Evolutionary conservation across 306 rosid species (phyloP), one percentile per base, ranked within the genome.

Genomic region (Cyamopsis tetragonoloba): DNA sequence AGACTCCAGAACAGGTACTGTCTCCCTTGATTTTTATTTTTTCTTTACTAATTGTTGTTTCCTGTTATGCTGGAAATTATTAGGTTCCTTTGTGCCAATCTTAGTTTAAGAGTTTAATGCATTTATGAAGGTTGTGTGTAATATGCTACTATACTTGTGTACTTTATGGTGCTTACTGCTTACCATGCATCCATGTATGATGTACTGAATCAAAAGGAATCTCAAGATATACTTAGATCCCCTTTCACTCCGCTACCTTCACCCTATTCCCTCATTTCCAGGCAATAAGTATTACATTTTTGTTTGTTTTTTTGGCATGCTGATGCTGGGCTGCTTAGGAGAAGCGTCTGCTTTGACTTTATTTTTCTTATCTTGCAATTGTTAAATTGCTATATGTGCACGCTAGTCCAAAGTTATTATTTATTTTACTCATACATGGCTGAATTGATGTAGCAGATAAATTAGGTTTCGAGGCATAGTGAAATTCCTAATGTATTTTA

Each of bases 1-100:
- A 95, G 82, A 95, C 97, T 63, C 97, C 99, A 5, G 99, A 95
- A 76, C 99, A 95, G 99, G 99, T 93, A 73, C 48, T 61, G n/a
- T n/a, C n/a, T n/a, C n/a, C n/a, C n/a, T n/a, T n/a, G 9, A 28
- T 22, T 28, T 62, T 35, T 0, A 0, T 2, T 4, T 11, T 1
- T 3, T 50, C 35, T 8, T 54, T 38, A 9, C n/a, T 1, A 19
- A 34, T 54, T 28, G 14, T 23, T 77, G 41, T 62, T 54, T 64
- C 7, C 1, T 30, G 9, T 1, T 23, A 47, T 27, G 14, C 6
- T 38, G 6, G 12, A 12, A 8, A 4, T 7, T 43, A n/a, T n/a
- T n/a, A n/a, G n/a, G n/a, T n/a, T n/a, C n/a, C 7, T 13, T 13
- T 1, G 17, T 27, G 48, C 9, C n/a, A n/a, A n/a, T 22, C 15